Percentiles rank a stretch among this genome's conserved stretches.
Evolutionary conservation across 768 basidiomycete species (phyloP).

Genomic region (Coprinellus micaceus): DNA sequence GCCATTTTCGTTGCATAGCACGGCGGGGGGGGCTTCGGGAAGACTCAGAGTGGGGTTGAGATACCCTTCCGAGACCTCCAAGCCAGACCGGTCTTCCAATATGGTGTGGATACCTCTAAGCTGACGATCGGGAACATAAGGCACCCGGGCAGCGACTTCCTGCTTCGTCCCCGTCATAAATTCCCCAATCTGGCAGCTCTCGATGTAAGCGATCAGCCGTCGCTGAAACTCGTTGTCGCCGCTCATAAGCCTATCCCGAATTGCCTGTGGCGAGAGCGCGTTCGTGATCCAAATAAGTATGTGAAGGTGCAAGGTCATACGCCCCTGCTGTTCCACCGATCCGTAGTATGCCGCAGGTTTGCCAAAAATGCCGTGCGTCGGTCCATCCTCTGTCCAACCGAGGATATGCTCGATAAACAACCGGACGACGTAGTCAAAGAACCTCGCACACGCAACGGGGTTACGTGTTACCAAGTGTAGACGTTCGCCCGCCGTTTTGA

Average conservation of each 20-base stretch:
- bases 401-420: constrained; percentile 24
- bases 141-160: too few species aligned
- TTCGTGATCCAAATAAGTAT: constrained; percentile 32
- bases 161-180: constrained; percentile 22
- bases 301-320: constrained; percentile 35
- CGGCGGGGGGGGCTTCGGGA: background rate
- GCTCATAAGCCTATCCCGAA: constrained; percentile 23
- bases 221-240: constrained; percentile 22
- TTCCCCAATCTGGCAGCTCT: constrained; percentile 27
- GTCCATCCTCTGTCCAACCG: background rate
- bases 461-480: constrained; percentile 3
- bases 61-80: background rate
- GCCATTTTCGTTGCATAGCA: background rate
- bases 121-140: too few species aligned
- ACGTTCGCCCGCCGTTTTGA: background rate
- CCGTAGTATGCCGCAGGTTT: constrained; percentile 28
- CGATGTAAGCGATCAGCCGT: constrained; percentile 15
- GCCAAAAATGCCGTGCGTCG: constrained; percentile 22
- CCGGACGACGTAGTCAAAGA: constrained; percentile 30
- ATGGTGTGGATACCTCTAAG: background rate
- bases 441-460: constrained; percentile 27
- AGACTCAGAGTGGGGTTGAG: background rate
- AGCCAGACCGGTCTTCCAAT: background rate
- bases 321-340: constrained; percentile 34
- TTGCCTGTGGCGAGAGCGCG: constrained; percentile 29